Percentiles rank a stretch among this genome's conserved stretches.
phyloP scores from a whole-genome alignment of 176 grass and related monocot species.

The Stipa capillata region DNA sequence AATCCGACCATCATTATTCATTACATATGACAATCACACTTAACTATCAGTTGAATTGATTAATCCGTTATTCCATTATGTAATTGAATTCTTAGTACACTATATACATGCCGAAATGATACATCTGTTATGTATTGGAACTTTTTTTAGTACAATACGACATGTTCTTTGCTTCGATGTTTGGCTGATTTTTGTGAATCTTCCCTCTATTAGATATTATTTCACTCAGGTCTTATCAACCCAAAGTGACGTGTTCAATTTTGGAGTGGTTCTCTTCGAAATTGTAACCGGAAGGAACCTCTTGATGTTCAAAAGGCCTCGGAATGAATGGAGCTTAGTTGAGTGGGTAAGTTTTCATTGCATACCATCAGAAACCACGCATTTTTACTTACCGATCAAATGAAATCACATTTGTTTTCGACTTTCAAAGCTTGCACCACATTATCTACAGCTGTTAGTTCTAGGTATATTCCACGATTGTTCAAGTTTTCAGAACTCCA shows the following conservation, averaged over 20 bases:
- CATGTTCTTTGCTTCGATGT: not conserved
- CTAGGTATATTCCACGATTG: not conserved
- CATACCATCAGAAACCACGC: not conserved
- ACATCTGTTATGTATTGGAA: not conserved
- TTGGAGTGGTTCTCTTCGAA: constrained; percentile 71
- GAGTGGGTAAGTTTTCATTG: constrained; percentile 52
- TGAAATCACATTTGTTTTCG: not conserved
- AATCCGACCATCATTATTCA: not conserved
- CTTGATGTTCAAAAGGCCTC: constrained; percentile 62
- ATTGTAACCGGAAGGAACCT: constrained; percentile 71
- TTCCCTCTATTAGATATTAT: constrained; percentile 55
- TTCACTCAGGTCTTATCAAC: constrained; percentile 56
- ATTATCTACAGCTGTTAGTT: not conserved
- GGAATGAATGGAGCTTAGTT: constrained; percentile 59
- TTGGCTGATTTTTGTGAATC: not conserved
- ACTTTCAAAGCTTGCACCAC: too few relatives aligned
- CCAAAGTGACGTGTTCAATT: constrained; percentile 65
- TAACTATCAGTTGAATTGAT: not conserved
- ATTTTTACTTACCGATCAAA: not conserved
- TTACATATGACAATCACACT: not conserved
- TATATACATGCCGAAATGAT: not conserved
- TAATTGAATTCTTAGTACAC: not conserved
- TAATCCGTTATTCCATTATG: not conserved
- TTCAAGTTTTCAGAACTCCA: not conserved
- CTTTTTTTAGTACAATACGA: not conserved